Base-by-base conservation (phyloP, 2,329 filamentous ascomycete species). In the Cladosporium sp. region DNA sequence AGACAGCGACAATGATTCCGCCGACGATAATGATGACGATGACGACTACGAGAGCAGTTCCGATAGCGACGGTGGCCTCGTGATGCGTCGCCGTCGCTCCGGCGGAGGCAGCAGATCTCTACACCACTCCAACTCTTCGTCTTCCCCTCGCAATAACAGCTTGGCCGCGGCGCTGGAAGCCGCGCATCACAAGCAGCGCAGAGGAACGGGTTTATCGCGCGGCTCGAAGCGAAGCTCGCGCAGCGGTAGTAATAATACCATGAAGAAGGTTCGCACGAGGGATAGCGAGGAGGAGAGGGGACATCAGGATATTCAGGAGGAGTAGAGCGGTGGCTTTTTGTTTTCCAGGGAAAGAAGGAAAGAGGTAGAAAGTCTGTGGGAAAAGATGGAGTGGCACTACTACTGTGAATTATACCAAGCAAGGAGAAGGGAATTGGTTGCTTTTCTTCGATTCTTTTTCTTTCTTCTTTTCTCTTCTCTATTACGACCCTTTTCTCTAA, bases 241-340 rank as follows among this genome's bases (percentile, higher is more conserved):
- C 37, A 80, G 77, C 63, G 78, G 77, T 22, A 80, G 78, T 65
- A 78, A 76, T 62, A 77, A 78, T 34, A 80, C 78, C 7, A 76
- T 80, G 65, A 80, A 80, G 67, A 80, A 80, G 65, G 70, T 79
- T 14, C 69, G 71, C 52, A 70, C 67, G n/a, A 57, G 66, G 20
- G 66, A 69, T 30, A 68, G 66, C 36, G 60, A 56, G 28, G 66
- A 69, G 20, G 66, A 66, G 38, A 60, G 57, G 40, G 59, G 59
- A 19, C 58, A 60, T 17, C 39, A 62, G 54, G 64, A 66, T 47
- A 66, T 65, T 39, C 57, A 58, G 50, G 63, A 66, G 51, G 65
- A 67, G 52, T 66, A 49, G 38, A 55, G 19, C 20, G 25, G 25
- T 25, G 25, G 25, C 25, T 25, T 25, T 25, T 25, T 25, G 25